phyloP scores from a whole-genome alignment of 352 stramenopile genomes.

The Phytophthora hibernalis region DNA sequence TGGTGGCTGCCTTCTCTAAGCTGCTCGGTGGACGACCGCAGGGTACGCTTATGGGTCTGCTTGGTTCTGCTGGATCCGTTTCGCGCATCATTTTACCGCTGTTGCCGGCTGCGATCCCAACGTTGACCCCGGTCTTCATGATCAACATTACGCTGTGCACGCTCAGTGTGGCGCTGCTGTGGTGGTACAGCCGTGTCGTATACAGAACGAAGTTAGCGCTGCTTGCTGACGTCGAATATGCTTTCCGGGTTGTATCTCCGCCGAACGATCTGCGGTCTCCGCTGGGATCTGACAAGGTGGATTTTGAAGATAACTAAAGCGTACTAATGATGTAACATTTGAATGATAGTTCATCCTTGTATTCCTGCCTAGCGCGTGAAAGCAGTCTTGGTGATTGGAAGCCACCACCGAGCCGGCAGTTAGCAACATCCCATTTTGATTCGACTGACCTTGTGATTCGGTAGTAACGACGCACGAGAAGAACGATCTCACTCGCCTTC shows the following conservation, averaged over 20 bases:
- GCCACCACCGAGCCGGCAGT: no score
- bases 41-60: constrained; percentile 81
- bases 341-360: neutral
- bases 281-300: constrained; percentile 49
- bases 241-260: constrained; percentile 31
- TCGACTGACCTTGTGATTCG: neutral
- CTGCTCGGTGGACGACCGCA: constrained; percentile 76
- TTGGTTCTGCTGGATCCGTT: constrained; percentile 75
- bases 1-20: constrained; percentile 81
- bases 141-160: constrained; percentile 72
- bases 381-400: neutral
- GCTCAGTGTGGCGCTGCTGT: constrained; percentile 63
- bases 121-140: constrained; percentile 77
- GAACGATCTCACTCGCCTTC: neutral
- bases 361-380: no score
- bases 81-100: constrained; percentile 82
- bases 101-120: constrained; percentile 68
- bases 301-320: constrained; percentile 41
- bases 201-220: constrained; percentile 56
- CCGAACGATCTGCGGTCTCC: constrained; percentile 53
- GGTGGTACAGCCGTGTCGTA: constrained; percentile 77
- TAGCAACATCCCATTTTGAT: neutral
- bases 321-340: neutral
- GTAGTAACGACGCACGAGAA: neutral
- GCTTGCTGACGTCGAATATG: constrained; percentile 52